phyloP scores from a whole-genome alignment of 73 alveolate species.

The Paramecium primaurelia region DNA sequence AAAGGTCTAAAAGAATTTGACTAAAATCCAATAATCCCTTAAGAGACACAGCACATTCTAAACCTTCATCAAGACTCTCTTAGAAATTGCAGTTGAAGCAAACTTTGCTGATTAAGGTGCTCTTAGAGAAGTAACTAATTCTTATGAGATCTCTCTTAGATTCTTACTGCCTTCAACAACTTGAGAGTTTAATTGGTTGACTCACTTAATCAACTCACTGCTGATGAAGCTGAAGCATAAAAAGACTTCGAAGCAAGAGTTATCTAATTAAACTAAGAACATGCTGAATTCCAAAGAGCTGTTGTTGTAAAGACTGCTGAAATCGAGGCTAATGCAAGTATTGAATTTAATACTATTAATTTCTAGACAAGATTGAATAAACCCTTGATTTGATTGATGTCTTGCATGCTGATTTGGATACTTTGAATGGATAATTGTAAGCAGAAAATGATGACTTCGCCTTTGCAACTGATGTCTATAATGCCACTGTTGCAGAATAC shows the following conservation, averaged over 20 bases:
- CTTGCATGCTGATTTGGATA: conserved; percentile 17
- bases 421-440: conserved; percentile 21
- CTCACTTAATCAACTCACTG: neutral
- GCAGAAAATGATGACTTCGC: conserved; percentile 51
- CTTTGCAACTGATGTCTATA: neutral
- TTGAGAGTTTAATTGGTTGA: conserved; percentile 31
- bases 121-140: neutral
- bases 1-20: conserved; percentile 36
- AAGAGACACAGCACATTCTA: conserved; percentile 48
- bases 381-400: conserved; percentile 30
- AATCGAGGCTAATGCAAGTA: conserved; percentile 46
- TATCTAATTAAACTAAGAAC: conserved; percentile 23
- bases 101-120: conserved; percentile 54
- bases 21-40: neutral
- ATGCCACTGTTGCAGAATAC: conserved; percentile 23
- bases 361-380: conserved; percentile 7
- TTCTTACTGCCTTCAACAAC: conserved; percentile 25
- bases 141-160: neutral
- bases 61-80: conserved; percentile 38
- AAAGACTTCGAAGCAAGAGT: conserved; percentile 36
- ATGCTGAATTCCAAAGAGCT: conserved; percentile 41
- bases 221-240: conserved; percentile 40
- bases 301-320: conserved; percentile 45
- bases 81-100: conserved; percentile 40
- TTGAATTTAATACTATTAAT: neutral